Evolutionary conservation across 805 yeast genomes (phyloP).

Genomic region (Clavispora carvajalis): DNA sequence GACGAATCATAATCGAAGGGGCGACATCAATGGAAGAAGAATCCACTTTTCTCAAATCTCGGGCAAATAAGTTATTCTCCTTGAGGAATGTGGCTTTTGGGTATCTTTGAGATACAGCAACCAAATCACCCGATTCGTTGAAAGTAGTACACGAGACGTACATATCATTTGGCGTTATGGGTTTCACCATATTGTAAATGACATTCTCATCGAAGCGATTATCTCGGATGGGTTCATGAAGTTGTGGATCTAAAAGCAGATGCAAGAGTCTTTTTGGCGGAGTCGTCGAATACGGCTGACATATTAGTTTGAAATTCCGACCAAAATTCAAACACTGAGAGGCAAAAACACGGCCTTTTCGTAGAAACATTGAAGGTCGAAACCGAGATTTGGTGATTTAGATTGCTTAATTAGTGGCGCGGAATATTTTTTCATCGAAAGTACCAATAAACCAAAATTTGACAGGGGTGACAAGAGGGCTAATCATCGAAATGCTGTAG

Average conservation of each 20-base stretch:
- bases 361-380: neutral
- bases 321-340: neutral
- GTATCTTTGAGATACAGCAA: conserved; percentile 65
- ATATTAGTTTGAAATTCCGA: neutral
- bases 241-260: conserved; percentile 6
- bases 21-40: conserved; percentile 71
- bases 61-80: conserved; percentile 71
- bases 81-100: conserved; percentile 66
- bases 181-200: conserved; percentile 23
- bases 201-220: conserved; percentile 1
- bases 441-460: neutral
- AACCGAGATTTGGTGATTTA: neutral
- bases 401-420: neutral
- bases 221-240: neutral
- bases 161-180: conserved; percentile 44
- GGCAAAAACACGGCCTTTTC: neutral
- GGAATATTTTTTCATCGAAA: neutral
- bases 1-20: conserved; percentile 79
- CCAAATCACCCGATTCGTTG: conserved; percentile 62
- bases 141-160: conserved; percentile 78
- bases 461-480: no score
- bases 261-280: conserved; percentile 1
- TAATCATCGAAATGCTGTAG: no score
- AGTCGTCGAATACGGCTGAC: neutral
- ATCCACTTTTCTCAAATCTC: conserved; percentile 85